Percentiles rank a stretch among this genome's conserved stretches.
phyloP scores from a whole-genome alignment of 2,329 filamentous ascomycete species.

The Curvularia sp. region DNA sequence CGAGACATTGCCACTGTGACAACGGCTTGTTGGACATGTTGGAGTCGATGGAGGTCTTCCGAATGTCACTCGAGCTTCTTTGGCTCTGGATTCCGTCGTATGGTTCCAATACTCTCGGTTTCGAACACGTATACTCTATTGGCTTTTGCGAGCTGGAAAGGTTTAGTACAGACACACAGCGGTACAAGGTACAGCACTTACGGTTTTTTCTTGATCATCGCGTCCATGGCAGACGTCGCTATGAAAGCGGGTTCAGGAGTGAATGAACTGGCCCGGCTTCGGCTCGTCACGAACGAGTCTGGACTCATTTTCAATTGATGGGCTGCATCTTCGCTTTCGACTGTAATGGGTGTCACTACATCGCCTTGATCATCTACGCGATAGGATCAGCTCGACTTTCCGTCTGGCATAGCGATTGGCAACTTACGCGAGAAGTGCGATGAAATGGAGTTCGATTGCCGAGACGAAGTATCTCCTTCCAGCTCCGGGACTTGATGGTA shows the following conservation, averaged over 20 bases:
- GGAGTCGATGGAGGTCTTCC: slow-evolving; percentile 17
- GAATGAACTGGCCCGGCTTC: slow-evolving; percentile 30
- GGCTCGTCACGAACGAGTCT: slow-evolving; percentile 35
- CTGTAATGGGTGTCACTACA: slow-evolving; percentile 28
- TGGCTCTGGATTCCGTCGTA: slow-evolving; percentile 21
- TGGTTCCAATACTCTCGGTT: slow-evolving; percentile 31
- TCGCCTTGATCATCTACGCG: slow-evolving; percentile 37
- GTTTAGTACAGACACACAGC: slow-evolving; percentile 6
- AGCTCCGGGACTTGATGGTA: slow-evolving; percentile 38
- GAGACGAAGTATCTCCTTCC: slow-evolving; percentile 42
- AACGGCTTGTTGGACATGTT: slow-evolving; percentile 39
- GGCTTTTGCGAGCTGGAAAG: slow-evolving; percentile 23
- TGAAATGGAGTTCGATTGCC: slow-evolving; percentile 37
- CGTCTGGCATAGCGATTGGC: background rate
- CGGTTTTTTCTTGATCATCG: slow-evolving; percentile 13
- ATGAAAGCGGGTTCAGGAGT: slow-evolving; percentile 19
- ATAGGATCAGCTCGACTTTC: slow-evolving; percentile 1
- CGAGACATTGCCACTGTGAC: slow-evolving; percentile 45
- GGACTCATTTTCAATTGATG: slow-evolving; percentile 37
- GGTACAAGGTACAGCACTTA: slow-evolving; percentile 3
- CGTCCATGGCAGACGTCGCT: background rate
- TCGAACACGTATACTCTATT: slow-evolving; percentile 29
- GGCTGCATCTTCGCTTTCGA: slow-evolving; percentile 31
- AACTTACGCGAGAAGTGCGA: slow-evolving; percentile 40
- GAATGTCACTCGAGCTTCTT: slow-evolving; percentile 8